These are phyloP conservation scores for Penicillium sp. DNA, from an alignment of 2,329 filamentous ascomycete species.

Conservation along the genomic window DNA sequence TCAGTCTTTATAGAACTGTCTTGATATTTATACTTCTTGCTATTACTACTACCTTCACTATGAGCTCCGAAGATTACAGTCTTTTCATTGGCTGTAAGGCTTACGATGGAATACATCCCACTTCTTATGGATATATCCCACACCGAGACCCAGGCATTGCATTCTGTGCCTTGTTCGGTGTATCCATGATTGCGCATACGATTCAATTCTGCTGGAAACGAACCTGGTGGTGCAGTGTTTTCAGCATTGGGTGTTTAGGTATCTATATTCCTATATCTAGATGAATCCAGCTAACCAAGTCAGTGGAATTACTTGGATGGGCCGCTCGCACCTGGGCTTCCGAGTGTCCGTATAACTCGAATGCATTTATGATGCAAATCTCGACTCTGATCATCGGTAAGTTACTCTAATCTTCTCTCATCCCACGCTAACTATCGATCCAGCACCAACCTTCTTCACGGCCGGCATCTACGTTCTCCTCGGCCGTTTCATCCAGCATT, in stretches of 20 bases:
- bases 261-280: constrained; percentile 14
- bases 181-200: constrained; percentile 34
- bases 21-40: no score
- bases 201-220: constrained; percentile 34
- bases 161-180: constrained; percentile 31
- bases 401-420: not conserved
- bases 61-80: not conserved
- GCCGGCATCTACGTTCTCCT: constrained; percentile 49
- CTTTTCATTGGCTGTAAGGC: not conserved
- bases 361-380: constrained; percentile 28
- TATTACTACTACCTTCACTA: not conserved
- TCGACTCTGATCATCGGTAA: constrained; percentile 19
- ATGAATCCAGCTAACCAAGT: not conserved
- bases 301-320: constrained; percentile 8
- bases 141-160: constrained; percentile 32
- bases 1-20: no score
- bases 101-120: constrained; percentile 1
- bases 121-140: constrained; percentile 34
- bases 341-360: constrained; percentile 45
- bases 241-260: constrained; percentile 35
- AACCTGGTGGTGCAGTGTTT: constrained; percentile 38
- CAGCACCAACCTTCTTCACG: constrained; percentile 48
- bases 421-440: not conserved
- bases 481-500: constrained; percentile 43
- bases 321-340: constrained; percentile 45